Conservation (phyloP, 257 asterid species). For the Scutellaria minor region DNA sequence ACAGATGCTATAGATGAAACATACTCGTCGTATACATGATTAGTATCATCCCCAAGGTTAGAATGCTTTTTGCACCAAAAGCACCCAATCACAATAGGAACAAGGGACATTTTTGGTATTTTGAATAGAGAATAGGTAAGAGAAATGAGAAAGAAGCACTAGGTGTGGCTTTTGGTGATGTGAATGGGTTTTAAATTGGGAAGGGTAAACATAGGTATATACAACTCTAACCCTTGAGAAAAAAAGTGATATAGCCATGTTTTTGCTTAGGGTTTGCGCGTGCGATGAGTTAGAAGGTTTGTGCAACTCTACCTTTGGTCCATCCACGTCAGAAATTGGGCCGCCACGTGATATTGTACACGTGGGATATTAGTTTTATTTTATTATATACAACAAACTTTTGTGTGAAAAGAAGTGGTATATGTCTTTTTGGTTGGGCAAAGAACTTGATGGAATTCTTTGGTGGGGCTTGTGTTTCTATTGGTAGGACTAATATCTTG, state of each 20-base stretch:
- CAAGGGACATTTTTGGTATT: constrained; percentile 15
- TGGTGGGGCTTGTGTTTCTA: constrained; percentile 5
- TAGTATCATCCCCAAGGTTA: background rate
- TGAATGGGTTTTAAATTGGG: background rate
- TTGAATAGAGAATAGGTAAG: background rate
- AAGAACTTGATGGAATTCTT: no score
- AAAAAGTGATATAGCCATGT: background rate
- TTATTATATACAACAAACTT: background rate
- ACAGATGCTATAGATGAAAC: background rate
- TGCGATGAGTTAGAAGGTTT: constrained; percentile 23
- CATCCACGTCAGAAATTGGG: background rate
- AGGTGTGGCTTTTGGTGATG: constrained; percentile 1
- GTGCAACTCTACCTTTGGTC: background rate
- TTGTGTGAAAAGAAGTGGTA: constrained; percentile 8
- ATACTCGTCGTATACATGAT: background rate
- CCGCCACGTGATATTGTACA: constrained; percentile 20
- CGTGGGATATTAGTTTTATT: background rate
- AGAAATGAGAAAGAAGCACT: background rate
- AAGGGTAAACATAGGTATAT: background rate
- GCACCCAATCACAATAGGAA: background rate
- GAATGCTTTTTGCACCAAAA: background rate
- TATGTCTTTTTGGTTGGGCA: constrained; percentile 21
- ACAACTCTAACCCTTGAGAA: constrained; percentile 9
- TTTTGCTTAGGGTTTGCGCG: constrained; percentile 24
- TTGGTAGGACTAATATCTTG: background rate